These are phyloP conservation scores for Pseudisothecium myosuroides DNA, from an alignment of 225 moss, liverwort and hornwort species.

Conservation along the genomic window DNA sequence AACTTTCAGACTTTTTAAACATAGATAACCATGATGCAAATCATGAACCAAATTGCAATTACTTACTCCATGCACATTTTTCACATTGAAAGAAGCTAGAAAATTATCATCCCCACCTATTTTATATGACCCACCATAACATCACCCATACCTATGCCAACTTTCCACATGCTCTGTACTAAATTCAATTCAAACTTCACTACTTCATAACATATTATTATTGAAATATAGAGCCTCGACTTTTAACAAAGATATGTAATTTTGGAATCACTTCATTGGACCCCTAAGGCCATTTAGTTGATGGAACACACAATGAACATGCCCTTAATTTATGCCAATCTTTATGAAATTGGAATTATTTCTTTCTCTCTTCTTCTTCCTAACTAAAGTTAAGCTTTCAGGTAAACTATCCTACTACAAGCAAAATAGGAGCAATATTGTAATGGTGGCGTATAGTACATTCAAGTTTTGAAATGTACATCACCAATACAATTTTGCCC, in stretches of 20 bases:
- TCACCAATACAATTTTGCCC: too few relatives aligned
- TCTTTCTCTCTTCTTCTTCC: background rate
- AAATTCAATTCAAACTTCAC: background rate
- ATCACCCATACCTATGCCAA: background rate
- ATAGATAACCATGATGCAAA: too few relatives aligned
- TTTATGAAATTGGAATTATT: background rate
- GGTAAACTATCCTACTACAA: too few relatives aligned
- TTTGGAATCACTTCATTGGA: background rate
- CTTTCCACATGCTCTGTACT: background rate
- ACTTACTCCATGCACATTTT: background rate
- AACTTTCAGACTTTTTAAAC: background rate
- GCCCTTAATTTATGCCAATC: background rate
- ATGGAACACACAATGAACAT: background rate
- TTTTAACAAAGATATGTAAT: background rate
- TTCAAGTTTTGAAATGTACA: too few relatives aligned
- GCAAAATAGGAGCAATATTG: too few relatives aligned
- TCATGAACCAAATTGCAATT: background rate
- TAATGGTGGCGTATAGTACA: too few relatives aligned
- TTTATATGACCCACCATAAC: background rate
- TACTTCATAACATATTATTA: background rate
- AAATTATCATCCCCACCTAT: background rate
- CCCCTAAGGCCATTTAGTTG: accelerated
- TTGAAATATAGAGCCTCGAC: background rate
- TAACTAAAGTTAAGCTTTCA: too few relatives aligned
- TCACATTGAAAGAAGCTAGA: background rate